Evolutionary conservation across 106 monocot species (phyloP).

Genomic region (Ottelia alismoides): DNA sequence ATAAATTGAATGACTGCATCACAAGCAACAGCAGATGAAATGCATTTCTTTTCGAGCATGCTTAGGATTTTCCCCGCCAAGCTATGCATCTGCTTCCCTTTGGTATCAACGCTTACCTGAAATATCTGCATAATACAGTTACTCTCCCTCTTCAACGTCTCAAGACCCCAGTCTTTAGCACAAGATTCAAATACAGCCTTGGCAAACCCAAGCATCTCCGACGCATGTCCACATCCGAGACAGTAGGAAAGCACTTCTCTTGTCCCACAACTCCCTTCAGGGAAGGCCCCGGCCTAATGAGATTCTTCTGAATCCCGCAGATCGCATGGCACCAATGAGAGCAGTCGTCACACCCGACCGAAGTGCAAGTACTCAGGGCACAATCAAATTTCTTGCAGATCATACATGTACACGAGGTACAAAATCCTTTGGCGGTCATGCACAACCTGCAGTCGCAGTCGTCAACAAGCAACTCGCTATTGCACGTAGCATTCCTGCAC

Average conservation of each 20-base stretch:
- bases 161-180: slow-evolving; percentile 76
- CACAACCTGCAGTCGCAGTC: slow-evolving; percentile 95
- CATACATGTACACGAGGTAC: slow-evolving; percentile 83
- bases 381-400: slow-evolving; percentile 81
- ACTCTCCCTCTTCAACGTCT: slow-evolving; percentile 74
- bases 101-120: slow-evolving; percentile 55
- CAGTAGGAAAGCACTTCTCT: slow-evolving; percentile 93
- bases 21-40: slow-evolving; percentile 50
- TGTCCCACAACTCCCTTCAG: slow-evolving; percentile 43
- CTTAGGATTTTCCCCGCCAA: slow-evolving; percentile 57
- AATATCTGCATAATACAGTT: slow-evolving; percentile 85
- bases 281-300: slow-evolving; percentile 65
- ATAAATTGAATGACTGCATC: slow-evolving; percentile 62
- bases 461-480: slow-evolving; percentile 54
- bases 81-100: slow-evolving; percentile 57
- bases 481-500: slow-evolving; percentile 66
- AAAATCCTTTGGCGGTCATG: slow-evolving; percentile 66
- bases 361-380: slow-evolving; percentile 80
- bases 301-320: slow-evolving; percentile 56
- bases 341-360: slow-evolving; percentile 94
- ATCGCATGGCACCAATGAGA: slow-evolving; percentile 93
- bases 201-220: slow-evolving; percentile 95
- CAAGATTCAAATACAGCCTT: slow-evolving; percentile 85
- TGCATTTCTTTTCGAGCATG: slow-evolving; percentile 45
- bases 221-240: slow-evolving; percentile 73